Evolutionary conservation across 2,329 filamentous ascomycete genomes (phyloP).

Genomic region (Exophiala xenobiotica): DNA sequence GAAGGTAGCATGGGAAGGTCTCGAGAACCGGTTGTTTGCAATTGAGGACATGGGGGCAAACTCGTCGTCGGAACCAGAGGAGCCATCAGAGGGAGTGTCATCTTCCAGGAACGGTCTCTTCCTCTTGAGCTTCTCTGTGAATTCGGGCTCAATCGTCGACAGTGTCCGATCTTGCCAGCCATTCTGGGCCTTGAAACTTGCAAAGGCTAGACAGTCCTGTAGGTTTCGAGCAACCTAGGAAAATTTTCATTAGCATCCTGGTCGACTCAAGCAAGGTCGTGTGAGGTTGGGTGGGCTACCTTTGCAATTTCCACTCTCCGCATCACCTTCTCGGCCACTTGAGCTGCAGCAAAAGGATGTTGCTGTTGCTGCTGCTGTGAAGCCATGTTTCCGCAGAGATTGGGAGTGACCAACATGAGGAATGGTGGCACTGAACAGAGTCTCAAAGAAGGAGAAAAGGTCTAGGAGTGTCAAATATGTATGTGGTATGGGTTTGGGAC

Average conservation of each 20-base stretch:
- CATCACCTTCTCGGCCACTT: constrained; percentile 61
- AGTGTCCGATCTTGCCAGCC: constrained; percentile 89
- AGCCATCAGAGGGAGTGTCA: constrained; percentile 81
- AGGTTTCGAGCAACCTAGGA: constrained; percentile 83
- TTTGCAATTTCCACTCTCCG: constrained; percentile 74
- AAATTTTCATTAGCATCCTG: constrained; percentile 26
- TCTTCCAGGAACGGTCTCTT: constrained; percentile 68
- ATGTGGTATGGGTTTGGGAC: constrained; percentile 24
- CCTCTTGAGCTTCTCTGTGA: constrained; percentile 75
- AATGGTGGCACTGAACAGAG: constrained; percentile 8
- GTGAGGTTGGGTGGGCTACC: constrained; percentile 45
- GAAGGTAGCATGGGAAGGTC: constrained; percentile 36
- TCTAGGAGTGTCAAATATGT: constrained; percentile 25
- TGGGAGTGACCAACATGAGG: constrained; percentile 30
- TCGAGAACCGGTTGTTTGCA: constrained; percentile 30
- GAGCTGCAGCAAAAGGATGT: constrained; percentile 34
- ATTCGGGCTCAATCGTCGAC: constrained; percentile 78
- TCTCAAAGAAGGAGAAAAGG: constrained; percentile 22
- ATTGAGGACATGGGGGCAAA: constrained; percentile 73
- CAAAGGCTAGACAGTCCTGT: constrained; percentile 89
- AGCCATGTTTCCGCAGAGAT: constrained; percentile 39
- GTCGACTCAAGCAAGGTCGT: constrained; percentile 17
- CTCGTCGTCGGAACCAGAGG: constrained; percentile 71
- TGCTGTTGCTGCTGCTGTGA: constrained; percentile 28
- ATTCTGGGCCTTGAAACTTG: constrained; percentile 95